These are phyloP conservation scores for Pseudogymnoascus sp. DNA, from an alignment of 2,329 filamentous ascomycete species.

Conservation along the genomic window DNA sequence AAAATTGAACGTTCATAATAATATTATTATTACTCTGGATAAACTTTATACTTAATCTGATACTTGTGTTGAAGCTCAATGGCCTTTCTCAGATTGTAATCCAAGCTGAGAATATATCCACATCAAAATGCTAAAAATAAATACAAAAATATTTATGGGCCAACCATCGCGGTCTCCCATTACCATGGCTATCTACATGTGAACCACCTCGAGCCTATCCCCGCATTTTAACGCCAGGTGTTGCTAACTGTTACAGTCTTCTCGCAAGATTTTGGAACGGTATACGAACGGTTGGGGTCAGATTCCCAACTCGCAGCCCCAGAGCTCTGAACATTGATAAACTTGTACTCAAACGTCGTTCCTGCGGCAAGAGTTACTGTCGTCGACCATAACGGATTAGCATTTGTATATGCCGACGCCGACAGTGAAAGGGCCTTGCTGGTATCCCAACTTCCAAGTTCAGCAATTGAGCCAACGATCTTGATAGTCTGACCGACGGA, in stretches of 20 bases:
- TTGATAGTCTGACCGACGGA: slow-evolving; percentile 55
- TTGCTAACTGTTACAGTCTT: slow-evolving; percentile 15
- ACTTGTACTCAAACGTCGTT: slow-evolving; percentile 57
- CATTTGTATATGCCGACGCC: slow-evolving; percentile 49
- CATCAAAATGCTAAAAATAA: background rate
- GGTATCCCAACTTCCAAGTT: slow-evolving; percentile 56
- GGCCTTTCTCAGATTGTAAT: no score
- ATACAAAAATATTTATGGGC: background rate
- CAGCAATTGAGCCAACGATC: slow-evolving; percentile 49
- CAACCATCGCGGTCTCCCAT: background rate
- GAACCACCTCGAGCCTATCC: background rate
- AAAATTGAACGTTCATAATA: background rate
- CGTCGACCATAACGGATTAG: slow-evolving; percentile 53
- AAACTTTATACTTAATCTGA: background rate
- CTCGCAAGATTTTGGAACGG: slow-evolving; percentile 16
- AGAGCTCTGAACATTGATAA: slow-evolving; percentile 47
- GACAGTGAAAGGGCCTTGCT: slow-evolving; percentile 45
- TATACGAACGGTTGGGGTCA: slow-evolving; percentile 28
- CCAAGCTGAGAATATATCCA: background rate
- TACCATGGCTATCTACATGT: background rate
- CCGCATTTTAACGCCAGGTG: slow-evolving; percentile 14
- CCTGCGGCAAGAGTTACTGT: slow-evolving; percentile 49
- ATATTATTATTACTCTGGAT: background rate
- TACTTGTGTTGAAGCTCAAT: background rate
- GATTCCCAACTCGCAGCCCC: slow-evolving; percentile 55